Base-by-base conservation (phyloP, 2,329 filamentous ascomycete genomes). In the Microcyclospora pomicola region DNA sequence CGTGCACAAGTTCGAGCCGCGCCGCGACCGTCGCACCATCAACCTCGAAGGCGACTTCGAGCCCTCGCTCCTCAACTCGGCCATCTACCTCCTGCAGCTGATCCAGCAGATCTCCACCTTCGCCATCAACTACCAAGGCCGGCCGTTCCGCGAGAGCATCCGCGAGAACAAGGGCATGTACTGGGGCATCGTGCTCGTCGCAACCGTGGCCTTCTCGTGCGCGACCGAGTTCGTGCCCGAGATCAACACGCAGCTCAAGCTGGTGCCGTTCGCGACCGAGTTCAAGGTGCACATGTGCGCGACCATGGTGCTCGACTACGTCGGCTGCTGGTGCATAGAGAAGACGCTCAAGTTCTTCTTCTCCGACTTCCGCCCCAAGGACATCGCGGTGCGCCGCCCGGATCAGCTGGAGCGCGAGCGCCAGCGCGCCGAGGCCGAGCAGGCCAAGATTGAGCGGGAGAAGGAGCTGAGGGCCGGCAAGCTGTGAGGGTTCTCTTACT, bases 21-120 rank as follows among this genome's bases (percentile, higher is more conserved):
- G 71, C 46, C 65, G 68, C 42, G 62, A 66, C 31, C 53, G 55
- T 39, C 43, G 40, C 35, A 69, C 82, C 34, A 70, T 95, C 39
- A 88, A 98, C 54, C 77, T 98, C 3, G 91, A 98, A 63, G 85
- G 87, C 50, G 88, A 96, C 49, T 98, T 98, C 56, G 67, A 79
- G 48, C 91, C 91, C 2, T 94, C 86, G 5, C 75, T 98, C 7
- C 79, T 98, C 58, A 98, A 98, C 70, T 91, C 82, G 34, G 91
- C 91, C 39, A 84, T 98, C 50, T 98, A 96, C 62, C 82, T 98
- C 16, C 75, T 98, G 31, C 91, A 96, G 56, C 77, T 98, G 36
- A 96, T 98, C 61, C 91, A 98, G 63, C 91, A 98, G 62, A 94
- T 98, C 56, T 95, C 87, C 15, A 98, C 91, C 2, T 98, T 98